These are phyloP conservation scores for Penicillium psychrosexuale DNA, from an alignment of 2,329 filamentous ascomycete genomes.

Conservation along the genomic window DNA sequence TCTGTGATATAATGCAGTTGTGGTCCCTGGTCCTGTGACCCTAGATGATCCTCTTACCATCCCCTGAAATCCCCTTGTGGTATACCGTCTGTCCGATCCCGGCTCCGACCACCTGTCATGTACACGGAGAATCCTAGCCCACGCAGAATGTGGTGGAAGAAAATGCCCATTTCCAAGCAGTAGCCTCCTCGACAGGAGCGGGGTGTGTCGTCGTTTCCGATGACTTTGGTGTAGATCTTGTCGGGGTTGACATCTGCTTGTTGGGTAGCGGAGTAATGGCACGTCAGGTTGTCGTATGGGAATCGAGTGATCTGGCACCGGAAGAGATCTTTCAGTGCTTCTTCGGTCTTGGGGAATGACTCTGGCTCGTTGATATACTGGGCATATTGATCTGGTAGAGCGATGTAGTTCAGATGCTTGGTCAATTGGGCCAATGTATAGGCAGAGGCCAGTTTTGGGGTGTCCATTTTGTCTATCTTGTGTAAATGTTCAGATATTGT, in stretches of 20 bases:
- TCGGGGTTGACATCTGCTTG: conserved; percentile 46
- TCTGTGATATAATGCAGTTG: background rate
- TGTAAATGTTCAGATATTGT: background rate
- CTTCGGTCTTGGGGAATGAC: conserved; percentile 37
- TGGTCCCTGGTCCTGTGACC: background rate
- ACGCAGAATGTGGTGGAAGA: conserved; percentile 54
- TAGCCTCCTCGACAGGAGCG: conserved; percentile 53
- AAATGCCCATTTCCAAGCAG: conserved; percentile 58
- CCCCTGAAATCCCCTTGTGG: conserved; percentile 28
- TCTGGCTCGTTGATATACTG: conserved; percentile 16
- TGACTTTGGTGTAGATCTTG: conserved; percentile 51
- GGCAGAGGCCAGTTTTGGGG: conserved; percentile 15
- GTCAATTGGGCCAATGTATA: conserved; percentile 32
- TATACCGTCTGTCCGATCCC: conserved; percentile 23
- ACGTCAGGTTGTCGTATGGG: conserved; percentile 56
- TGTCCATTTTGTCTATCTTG: background rate
- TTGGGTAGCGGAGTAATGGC: conserved; percentile 51
- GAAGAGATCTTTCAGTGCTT: conserved; percentile 40
- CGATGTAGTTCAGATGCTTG: conserved; percentile 34
- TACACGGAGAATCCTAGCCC: conserved; percentile 54
- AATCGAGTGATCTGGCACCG: conserved; percentile 48
- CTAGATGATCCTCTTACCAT: conserved; percentile 17
- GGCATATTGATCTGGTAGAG: conserved; percentile 25
- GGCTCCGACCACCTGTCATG: conserved; percentile 51
- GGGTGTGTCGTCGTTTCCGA: conserved; percentile 26